Evolutionary conservation across 1,284 basidiomycete genomes (phyloP).

Genomic region (Ganoderma boninense): DNA sequence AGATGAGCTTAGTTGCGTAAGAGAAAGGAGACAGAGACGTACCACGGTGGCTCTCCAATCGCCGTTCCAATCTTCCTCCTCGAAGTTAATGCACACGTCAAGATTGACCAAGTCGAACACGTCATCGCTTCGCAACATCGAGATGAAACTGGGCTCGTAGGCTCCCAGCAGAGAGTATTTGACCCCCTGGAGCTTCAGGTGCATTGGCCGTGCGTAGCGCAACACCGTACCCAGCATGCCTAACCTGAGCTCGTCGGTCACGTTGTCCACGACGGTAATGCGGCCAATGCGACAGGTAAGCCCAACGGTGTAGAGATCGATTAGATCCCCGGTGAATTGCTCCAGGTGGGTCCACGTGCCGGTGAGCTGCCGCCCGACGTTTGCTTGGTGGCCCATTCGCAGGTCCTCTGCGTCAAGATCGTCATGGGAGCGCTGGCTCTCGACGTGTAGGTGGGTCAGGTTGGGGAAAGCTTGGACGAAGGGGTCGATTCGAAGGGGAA

Average conservation of each 20-base stretch:
- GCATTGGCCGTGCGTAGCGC: neutral
- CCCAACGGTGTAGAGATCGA: neutral
- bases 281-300: neutral
- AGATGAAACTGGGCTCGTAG: neutral
- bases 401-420: neutral
- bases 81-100: neutral
- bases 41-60: neutral
- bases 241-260: neutral
- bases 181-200: neutral
- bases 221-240: neutral
- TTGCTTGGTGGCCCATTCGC: neutral
- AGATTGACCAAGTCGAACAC: neutral
- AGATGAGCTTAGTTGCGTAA: neutral
- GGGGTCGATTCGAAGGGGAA: neutral
- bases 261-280: neutral
- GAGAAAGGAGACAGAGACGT: neutral
- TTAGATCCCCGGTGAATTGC: neutral
- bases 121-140: neutral
- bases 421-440: neutral
- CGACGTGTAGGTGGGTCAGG: neutral
- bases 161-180: neutral
- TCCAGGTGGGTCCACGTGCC: neutral
- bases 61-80: neutral
- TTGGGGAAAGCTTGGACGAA: neutral
- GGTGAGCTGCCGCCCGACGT: neutral